These are phyloP conservation scores for Pseudocercospora musae DNA, from an alignment of 2,329 filamentous ascomycete genomes.

Conservation along the genomic window DNA sequence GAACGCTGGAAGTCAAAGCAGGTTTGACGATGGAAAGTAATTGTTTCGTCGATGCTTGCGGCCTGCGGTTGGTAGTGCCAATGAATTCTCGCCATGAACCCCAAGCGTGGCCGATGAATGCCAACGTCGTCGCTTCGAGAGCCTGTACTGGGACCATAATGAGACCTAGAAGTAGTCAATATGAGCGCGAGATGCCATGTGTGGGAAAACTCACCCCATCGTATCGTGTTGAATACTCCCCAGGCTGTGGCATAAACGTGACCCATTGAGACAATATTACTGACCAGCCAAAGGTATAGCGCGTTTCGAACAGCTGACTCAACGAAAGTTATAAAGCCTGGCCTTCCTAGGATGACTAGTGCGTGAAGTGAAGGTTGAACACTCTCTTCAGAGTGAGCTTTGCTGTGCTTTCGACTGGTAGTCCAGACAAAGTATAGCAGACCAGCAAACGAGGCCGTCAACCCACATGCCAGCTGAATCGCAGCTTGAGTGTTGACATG, in stretches of 20 bases:
- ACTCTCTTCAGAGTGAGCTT: not conserved
- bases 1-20: conserved; percentile 50
- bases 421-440: conserved; percentile 58
- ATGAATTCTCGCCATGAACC: conserved; percentile 47
- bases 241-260: conserved; percentile 67
- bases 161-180: conserved; percentile 40
- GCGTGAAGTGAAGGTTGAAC: conserved; percentile 41
- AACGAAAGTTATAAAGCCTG: conserved; percentile 57
- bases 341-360: conserved; percentile 52
- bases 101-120: conserved; percentile 67
- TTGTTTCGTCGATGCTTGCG: conserved; percentile 17
- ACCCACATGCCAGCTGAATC: conserved; percentile 60
- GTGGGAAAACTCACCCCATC: conserved; percentile 50
- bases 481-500: conserved; percentile 63
- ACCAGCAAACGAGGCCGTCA: conserved; percentile 54
- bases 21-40: conserved; percentile 46
- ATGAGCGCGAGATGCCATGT: not conserved
- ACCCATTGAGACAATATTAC: conserved; percentile 61
- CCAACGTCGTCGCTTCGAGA: conserved; percentile 61
- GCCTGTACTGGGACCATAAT: conserved; percentile 70
- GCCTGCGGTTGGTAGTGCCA: conserved; percentile 26
- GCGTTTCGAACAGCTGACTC: conserved; percentile 67
- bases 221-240: conserved; percentile 71
- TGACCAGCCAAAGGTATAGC: conserved; percentile 68
- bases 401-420: conserved; percentile 28